These are phyloP conservation scores for Sarocladium strictum DNA, from an alignment of 2,329 filamentous ascomycete species.

Conservation along the genomic window DNA sequence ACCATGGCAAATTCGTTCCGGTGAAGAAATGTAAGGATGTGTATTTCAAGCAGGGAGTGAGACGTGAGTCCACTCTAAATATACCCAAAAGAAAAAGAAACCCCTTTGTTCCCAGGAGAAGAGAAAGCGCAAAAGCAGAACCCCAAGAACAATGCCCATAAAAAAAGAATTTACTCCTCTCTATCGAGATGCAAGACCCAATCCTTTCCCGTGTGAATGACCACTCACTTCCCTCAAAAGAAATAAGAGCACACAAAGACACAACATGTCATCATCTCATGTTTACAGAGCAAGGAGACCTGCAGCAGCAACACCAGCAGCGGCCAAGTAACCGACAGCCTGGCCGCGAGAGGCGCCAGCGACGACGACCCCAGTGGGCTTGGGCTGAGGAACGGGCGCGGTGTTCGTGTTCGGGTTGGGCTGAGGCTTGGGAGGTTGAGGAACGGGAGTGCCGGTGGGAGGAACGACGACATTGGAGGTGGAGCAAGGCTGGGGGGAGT, in stretches of 20 bases:
- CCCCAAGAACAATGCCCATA: not conserved
- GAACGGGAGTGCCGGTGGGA: constrained; percentile 6
- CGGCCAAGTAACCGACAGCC: constrained; percentile 4
- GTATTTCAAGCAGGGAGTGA: constrained; percentile 4
- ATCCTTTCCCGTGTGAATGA: not conserved
- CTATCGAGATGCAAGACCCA: not conserved
- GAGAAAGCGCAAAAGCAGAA: not conserved
- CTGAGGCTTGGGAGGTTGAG: not conserved
- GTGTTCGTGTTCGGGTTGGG: not conserved
- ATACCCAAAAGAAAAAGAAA: constrained; percentile 3
- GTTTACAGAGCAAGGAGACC: constrained; percentile 11
- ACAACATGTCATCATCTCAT: not conserved
- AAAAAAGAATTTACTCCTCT: not conserved
- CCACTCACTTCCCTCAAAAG: not conserved
- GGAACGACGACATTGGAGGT: constrained; percentile 2
- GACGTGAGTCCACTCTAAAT: not conserved
- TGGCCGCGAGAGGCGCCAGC: constrained; percentile 7
- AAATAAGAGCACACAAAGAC: not conserved
- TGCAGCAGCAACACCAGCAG: constrained; percentile 10
- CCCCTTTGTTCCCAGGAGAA: not conserved
- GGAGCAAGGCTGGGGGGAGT: not conserved
- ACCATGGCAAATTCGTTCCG: no score
- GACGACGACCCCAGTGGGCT: constrained; percentile 3
- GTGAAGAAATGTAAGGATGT: no score
- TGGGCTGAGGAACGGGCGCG: not conserved